These are phyloP conservation scores for Magnolia kwangsiensis DNA, from an alignment of 164 flowering plant species.

Conservation along the genomic window DNA sequence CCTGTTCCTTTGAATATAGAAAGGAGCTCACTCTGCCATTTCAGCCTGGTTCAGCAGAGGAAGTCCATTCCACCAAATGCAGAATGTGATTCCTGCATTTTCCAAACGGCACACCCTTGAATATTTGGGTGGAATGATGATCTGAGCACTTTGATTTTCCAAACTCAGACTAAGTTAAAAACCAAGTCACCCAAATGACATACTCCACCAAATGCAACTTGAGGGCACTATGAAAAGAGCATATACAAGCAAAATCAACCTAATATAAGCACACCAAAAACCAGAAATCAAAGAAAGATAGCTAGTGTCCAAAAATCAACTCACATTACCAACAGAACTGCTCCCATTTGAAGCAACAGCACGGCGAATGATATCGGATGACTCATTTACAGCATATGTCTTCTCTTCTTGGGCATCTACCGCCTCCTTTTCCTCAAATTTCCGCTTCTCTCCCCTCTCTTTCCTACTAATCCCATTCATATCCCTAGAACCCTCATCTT, in stretches of 20 bases:
- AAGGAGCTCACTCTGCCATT: no score
- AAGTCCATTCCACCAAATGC: no score
- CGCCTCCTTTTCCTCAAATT: constrained; percentile 12
- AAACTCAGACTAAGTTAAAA: not conserved
- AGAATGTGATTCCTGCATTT: no score
- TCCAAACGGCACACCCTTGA: not conserved
- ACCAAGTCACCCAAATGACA: not conserved
- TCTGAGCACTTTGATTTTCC: not conserved
- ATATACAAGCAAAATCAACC: not conserved
- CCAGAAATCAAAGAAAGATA: not conserved
- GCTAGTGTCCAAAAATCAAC: constrained; percentile 19
- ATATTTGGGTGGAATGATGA: not conserved
- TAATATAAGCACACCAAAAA: not conserved
- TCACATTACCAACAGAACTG: constrained; percentile 43
- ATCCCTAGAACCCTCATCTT: constrained; percentile 12
- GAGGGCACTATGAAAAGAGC: not conserved
- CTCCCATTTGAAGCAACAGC: constrained; percentile 22
- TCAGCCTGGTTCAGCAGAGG: no score
- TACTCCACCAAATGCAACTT: not conserved
- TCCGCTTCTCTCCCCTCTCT: constrained; percentile 11
- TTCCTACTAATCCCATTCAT: constrained; percentile 15
- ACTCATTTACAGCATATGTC: constrained; percentile 14
- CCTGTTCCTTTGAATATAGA: no score
- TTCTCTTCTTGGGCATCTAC: constrained; percentile 21
- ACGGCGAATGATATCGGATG: not conserved